Base-by-base conservation (phyloP, 148 eudicot species). In the Chenopodium suecicum region DNA sequence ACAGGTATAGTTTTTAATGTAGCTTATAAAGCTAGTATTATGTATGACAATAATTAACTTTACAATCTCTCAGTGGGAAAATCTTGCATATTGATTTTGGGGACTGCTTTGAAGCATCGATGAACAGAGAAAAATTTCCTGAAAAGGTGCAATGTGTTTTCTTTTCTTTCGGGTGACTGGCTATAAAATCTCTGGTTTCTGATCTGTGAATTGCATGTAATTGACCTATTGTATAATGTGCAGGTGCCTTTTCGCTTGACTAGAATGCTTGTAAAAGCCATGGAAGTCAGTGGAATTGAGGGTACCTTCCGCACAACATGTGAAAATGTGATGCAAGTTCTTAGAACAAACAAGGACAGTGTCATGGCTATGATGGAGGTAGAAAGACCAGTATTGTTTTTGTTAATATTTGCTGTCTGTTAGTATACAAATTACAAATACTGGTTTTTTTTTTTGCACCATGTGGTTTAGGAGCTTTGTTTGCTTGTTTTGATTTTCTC, bases 341-440 rank as follows among this genome's bases (percentile, higher is more conserved):
- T 97, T 41, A 87, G 99, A 80, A 89, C 96, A 37, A 90, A 97
- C 75, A 97, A 91, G 89, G 97, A 97, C 80, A 94, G 99, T 86
- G 99, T 97, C 85, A 94, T 97, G 99, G 99, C 99, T 79, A 94
- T 97, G 99, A 97, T 97, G 99, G 99, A 97, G 99, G 99, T 96
- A 90, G 31, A 31, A 75, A 73, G 70, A 54, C 77, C 66, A 10
- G 50, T 62, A 67, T 46, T 19, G 8, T 31, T 86, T 83, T 76
- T 76, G 6, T 20, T 19, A 41, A n/a, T 71, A 47, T 63, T 34
- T 75, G 11, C 29, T 31, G 76, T 37, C 76, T 27, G 47, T 48
- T 31, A 47, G 6, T 37, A 19, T 1, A 19, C 37, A 31, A 31
- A 31, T 31, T 34, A 34, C 37, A n/a, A 52, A 29, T 44, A 47